These are phyloP conservation scores for Dimargaris cristalligena DNA, from an alignment of 192 early-diverging fungal species.

Conservation along the genomic window DNA sequence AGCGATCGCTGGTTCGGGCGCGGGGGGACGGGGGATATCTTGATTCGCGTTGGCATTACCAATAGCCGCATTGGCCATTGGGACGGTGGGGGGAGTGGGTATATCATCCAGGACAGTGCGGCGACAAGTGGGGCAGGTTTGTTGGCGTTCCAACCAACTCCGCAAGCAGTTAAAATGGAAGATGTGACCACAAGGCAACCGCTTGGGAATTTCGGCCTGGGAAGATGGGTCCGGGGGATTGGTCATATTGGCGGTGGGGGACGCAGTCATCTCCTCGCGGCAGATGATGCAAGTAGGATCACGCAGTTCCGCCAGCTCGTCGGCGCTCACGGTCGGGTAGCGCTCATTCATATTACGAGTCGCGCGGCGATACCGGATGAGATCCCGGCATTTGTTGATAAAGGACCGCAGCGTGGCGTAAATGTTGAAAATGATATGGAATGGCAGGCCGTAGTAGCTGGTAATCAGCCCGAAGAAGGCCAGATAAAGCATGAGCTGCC, in stretches of 20 bases:
- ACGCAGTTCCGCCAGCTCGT: conserved; percentile 50
- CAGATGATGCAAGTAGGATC: conserved; percentile 93
- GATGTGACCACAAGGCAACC: conserved; percentile 88
- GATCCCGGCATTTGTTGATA: conserved; percentile 69
- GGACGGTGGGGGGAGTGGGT: neutral
- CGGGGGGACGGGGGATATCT: no score
- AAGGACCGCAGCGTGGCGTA: conserved; percentile 91
- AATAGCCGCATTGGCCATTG: no score
- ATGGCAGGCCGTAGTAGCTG: conserved; percentile 67
- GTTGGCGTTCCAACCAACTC: conserved; percentile 95
- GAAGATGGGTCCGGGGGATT: neutral
- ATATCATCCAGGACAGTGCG: conserved; percentile 17
- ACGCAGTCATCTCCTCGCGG: conserved; percentile 74
- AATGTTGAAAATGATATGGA: conserved; percentile 92
- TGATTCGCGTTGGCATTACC: no score
- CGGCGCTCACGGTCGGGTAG: conserved; percentile 79
- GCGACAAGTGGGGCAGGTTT: conserved; percentile 86
- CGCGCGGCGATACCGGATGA: conserved; percentile 82
- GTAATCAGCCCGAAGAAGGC: conserved; percentile 78
- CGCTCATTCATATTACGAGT: conserved; percentile 92
- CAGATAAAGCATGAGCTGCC: conserved; percentile 75
- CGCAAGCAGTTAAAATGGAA: conserved; percentile 94
- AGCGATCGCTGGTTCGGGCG: no score
- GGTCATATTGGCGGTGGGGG: no score
- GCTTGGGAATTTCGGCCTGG: conserved; percentile 65